Evolutionary conservation across 2,329 filamentous ascomycete genomes (phyloP).

Genomic region (Bimuria novae-zelandiae): DNA sequence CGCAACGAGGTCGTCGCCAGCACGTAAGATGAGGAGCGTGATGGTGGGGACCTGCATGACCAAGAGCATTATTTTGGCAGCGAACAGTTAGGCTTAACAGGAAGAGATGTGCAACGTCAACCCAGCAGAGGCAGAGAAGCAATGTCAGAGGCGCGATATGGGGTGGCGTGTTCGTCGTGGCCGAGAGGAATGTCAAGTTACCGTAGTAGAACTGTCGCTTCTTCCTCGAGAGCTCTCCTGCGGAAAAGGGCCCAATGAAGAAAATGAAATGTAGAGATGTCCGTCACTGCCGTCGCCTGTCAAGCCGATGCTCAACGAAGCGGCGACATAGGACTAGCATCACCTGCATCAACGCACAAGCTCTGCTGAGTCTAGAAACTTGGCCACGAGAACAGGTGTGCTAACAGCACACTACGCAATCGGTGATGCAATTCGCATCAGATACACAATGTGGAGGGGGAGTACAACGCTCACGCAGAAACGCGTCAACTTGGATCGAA

Average conservation of each 20-base stretch:
- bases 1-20: too few relatives aligned
- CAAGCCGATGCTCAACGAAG: neutral
- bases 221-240: neutral
- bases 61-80: too few relatives aligned
- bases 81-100: too few relatives aligned
- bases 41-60: too few relatives aligned
- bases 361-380: neutral
- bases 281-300: neutral
- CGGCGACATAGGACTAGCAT: neutral
- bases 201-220: too few relatives aligned
- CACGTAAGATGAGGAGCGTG: too few relatives aligned
- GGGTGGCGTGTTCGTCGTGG: too few relatives aligned
- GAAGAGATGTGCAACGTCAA: too few relatives aligned
- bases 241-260: neutral
- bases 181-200: too few relatives aligned
- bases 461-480: neutral
- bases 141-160: too few relatives aligned
- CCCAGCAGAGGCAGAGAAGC: too few relatives aligned
- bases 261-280: neutral
- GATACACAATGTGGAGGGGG: neutral
- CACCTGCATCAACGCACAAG: neutral
- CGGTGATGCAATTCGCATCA: neutral
- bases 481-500: neutral
- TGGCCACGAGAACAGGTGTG: neutral
- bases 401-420: neutral